Evolutionary conservation across 331 rosid species (phyloP).

Genomic region (Rosa hybrid): DNA sequence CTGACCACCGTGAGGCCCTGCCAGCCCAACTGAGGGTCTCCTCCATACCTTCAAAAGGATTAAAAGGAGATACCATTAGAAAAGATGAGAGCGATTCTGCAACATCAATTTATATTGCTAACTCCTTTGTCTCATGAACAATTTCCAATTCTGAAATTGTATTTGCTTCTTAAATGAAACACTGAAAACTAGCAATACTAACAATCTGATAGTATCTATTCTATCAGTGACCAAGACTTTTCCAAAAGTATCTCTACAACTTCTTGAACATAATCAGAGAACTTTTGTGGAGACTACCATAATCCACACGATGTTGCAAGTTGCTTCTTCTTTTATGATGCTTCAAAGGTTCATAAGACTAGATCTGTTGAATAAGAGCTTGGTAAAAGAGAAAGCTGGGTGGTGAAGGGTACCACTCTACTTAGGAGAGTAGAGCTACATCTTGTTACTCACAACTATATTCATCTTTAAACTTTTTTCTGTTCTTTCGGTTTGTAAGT

Average conservation of each 20-base stretch:
- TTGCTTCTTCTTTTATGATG: background rate
- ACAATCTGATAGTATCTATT: background rate
- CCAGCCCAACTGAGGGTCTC: constrained; percentile 75
- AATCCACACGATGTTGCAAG: background rate
- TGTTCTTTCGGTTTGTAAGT: background rate
- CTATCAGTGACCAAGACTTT: background rate
- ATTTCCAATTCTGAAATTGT: background rate
- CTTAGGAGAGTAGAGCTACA: background rate
- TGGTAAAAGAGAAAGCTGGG: background rate
- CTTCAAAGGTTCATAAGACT: background rate
- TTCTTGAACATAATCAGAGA: background rate
- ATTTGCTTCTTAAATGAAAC: background rate
- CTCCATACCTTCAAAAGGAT: constrained; percentile 71
- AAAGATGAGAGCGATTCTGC: background rate
- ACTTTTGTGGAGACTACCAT: background rate
- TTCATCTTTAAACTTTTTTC: background rate
- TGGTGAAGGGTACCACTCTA: background rate
- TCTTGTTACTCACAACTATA: background rate
- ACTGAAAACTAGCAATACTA: background rate
- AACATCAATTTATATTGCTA: background rate
- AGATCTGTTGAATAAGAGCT: background rate
- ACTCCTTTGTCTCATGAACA: background rate
- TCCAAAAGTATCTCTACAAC: background rate
- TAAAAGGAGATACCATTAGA: constrained; percentile 15
- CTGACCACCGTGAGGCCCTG: constrained; percentile 82